Percentiles rank a stretch among this genome's conserved stretches.
Conservation (phyloP, 495 filamentous ascomycete genomes). For the Chaetomium fimeti region DNA sequence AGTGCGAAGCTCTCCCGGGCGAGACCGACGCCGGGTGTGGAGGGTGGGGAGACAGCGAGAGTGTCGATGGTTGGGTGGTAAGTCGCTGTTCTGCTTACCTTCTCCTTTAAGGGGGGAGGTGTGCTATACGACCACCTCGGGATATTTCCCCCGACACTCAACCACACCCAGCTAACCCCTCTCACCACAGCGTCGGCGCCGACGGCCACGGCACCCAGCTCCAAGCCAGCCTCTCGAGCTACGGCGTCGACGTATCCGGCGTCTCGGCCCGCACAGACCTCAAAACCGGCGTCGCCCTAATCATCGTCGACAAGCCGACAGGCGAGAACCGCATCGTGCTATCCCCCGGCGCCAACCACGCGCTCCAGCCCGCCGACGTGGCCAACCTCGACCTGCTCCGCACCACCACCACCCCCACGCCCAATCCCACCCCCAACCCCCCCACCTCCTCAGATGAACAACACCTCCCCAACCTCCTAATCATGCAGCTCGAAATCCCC, state of each 20-base stretch:
- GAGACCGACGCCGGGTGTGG: slow-evolving; percentile 26
- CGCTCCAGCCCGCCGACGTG: slow-evolving; percentile 27
- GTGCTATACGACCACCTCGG: too few relatives aligned
- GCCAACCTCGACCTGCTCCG: neutral
- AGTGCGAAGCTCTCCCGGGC: slow-evolving; percentile 11
- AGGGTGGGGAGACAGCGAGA: slow-evolving; percentile 44
- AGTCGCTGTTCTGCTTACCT: neutral
- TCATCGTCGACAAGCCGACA: slow-evolving; percentile 72
- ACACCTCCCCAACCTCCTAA: slow-evolving; percentile 58
- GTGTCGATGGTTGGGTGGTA: slow-evolving; percentile 72
- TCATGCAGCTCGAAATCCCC: slow-evolving; percentile 90
- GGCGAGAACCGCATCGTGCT: slow-evolving; percentile 90
- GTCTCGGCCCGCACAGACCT: slow-evolving; percentile 47
- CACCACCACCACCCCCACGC: neutral
- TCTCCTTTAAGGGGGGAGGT: neutral
- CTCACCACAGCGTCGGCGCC: slow-evolving; percentile 61
- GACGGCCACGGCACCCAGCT: slow-evolving; percentile 62
- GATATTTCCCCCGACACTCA: neutral
- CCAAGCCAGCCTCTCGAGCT: slow-evolving; percentile 48
- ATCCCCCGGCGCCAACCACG: slow-evolving; percentile 74
- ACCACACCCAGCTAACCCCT: neutral
- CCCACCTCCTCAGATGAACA: too few relatives aligned
- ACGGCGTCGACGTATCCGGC: slow-evolving; percentile 62
- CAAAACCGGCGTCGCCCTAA: slow-evolving; percentile 77
- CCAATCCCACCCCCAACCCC: neutral